Evolutionary conservation across 768 basidiomycete genomes (phyloP).

Genomic region (Pholiota molesta): DNA sequence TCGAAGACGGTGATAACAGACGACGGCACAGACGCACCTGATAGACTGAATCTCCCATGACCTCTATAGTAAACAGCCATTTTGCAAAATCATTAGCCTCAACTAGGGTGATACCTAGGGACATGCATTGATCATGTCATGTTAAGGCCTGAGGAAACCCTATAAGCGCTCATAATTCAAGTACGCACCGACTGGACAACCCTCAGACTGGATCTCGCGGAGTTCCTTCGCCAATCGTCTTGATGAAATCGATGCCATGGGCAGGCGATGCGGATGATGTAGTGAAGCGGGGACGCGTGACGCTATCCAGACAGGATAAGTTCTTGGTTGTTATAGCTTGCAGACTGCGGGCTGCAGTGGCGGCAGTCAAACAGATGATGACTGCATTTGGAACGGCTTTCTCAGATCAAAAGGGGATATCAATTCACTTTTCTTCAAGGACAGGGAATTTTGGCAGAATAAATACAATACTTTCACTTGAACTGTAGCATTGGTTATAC

Average conservation of each 20-base stretch:
- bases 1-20: neutral
- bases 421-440: no score
- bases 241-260: slow-evolving; percentile 65
- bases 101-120: slow-evolving; percentile 69
- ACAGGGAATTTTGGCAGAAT: no score
- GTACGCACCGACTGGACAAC: slow-evolving; percentile 64
- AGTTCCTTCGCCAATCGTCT: slow-evolving; percentile 75
- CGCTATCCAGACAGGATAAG: neutral
- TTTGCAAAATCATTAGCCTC: slow-evolving; percentile 77
- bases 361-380: neutral
- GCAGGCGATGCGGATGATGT: neutral
- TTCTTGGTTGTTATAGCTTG: neutral
- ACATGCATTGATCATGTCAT: slow-evolving; percentile 3
- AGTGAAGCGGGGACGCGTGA: neutral
- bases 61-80: slow-evolving; percentile 81
- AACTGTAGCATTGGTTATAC: no score
- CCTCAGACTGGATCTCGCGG: slow-evolving; percentile 63
- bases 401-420: neutral
- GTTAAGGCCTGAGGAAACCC: slow-evolving; percentile 4
- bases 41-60: slow-evolving; percentile 84
- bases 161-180: neutral
- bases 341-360: neutral
- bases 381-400: neutral
- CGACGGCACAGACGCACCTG: slow-evolving; percentile 42
- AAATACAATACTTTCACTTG: no score